Conservation (phyloP, 2,329 filamentous ascomycete species). For the Sodiomyces alkalinus region DNA sequence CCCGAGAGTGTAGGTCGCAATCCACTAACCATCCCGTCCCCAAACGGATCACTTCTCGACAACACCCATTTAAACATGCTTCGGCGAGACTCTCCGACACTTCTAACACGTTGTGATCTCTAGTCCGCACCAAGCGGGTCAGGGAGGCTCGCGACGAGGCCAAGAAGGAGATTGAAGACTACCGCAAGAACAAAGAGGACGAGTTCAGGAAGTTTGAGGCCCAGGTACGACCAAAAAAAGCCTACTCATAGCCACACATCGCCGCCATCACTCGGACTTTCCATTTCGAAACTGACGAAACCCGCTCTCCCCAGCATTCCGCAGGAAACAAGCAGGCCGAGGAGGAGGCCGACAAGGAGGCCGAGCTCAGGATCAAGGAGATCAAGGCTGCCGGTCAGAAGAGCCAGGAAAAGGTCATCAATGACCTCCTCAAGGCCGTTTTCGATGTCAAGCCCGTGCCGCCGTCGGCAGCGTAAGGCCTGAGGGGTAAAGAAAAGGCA, state of each 20-base stretch:
- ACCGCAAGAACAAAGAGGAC: constrained; percentile 75
- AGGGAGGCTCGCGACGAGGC: constrained; percentile 93
- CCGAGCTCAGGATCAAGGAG: constrained; percentile 64
- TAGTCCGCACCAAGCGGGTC: constrained; percentile 78
- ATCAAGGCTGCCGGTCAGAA: constrained; percentile 72
- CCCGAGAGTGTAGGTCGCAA: constrained; percentile 78
- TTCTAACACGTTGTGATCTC: neutral
- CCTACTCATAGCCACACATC: too few relatives aligned
- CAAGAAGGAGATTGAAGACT: constrained; percentile 94
- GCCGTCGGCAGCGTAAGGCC: constrained; percentile 15
- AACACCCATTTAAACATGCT: too few relatives aligned
- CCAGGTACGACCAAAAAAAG: constrained; percentile 30
- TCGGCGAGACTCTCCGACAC: too few relatives aligned
- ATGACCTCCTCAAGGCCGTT: constrained; percentile 73
- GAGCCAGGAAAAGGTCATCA: constrained; percentile 63
- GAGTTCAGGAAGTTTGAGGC: constrained; percentile 94
- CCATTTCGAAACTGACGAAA: too few relatives aligned
- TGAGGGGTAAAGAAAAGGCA: neutral
- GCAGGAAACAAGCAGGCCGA: constrained; percentile 75
- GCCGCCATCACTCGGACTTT: too few relatives aligned
- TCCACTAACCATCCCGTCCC: too few relatives aligned
- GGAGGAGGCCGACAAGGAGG: constrained; percentile 62
- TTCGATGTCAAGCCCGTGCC: constrained; percentile 64
- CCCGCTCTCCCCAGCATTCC: constrained; percentile 56
- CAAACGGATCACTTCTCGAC: constrained; percentile 3